These are phyloP conservation scores for Fusarium marasasianum DNA, from an alignment of 2,329 filamentous ascomycete species.

Conservation along the genomic window DNA sequence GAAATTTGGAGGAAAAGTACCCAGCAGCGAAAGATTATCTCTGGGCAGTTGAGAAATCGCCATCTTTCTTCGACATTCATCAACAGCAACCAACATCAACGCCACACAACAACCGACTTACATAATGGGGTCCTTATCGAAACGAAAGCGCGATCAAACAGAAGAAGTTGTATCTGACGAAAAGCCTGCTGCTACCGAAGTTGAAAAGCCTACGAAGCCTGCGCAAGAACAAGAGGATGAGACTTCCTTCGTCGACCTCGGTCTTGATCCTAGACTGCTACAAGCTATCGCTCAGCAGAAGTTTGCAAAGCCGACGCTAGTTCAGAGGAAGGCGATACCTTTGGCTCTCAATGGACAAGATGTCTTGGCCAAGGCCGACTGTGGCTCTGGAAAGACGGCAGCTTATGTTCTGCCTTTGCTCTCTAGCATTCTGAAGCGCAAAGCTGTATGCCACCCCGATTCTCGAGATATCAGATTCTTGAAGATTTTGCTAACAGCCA, in stretches of 20 bases:
- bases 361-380: conserved; percentile 91
- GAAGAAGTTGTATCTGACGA: conserved; percentile 56
- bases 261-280: conserved; percentile 84
- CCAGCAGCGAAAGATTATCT: conserved; percentile 28
- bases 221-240: conserved; percentile 43
- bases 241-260: conserved; percentile 76
- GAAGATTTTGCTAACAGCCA: conserved; percentile 6
- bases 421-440: conserved; percentile 82
- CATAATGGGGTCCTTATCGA: conserved; percentile 50
- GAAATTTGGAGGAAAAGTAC: conserved; percentile 42
- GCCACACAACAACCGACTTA: conserved; percentile 50
- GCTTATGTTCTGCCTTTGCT: conserved; percentile 93
- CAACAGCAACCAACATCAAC: neutral
- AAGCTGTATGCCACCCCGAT: conserved; percentile 60
- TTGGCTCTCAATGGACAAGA: conserved; percentile 87
- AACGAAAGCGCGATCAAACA: conserved; percentile 68
- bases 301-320: conserved; percentile 86
- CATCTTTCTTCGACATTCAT: conserved; percentile 25
- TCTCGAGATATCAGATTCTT: neutral
- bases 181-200: conserved; percentile 41
- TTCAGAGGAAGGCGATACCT: conserved; percentile 89
- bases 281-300: conserved; percentile 86
- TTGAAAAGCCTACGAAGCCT: conserved; percentile 40
- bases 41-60: conserved; percentile 32
- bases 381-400: conserved; percentile 97